These are phyloP conservation scores for Ophiostoma quercus DNA, from an alignment of 2,329 filamentous ascomycete species.

Conservation along the genomic window DNA sequence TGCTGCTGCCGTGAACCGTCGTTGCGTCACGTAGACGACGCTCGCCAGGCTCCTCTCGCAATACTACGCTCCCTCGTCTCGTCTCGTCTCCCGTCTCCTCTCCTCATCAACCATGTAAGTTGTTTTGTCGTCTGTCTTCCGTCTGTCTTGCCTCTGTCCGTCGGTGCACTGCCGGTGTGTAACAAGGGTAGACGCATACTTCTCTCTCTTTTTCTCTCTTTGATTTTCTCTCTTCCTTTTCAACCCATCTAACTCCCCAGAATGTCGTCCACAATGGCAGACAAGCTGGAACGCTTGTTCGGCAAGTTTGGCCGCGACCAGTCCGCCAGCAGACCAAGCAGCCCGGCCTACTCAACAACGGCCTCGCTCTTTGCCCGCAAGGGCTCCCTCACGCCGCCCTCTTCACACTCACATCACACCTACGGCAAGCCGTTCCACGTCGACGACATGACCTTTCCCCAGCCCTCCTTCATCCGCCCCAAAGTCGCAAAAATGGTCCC, in stretches of 20 bases:
- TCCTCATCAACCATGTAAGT: neutral
- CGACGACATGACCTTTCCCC: constrained; percentile 39
- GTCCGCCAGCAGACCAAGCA: neutral
- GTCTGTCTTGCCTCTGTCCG: neutral
- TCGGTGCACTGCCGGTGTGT: neutral
- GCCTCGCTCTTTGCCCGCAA: constrained; percentile 16
- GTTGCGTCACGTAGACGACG: constrained; percentile 17
- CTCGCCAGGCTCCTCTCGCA: neutral
- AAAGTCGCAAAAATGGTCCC: constrained; percentile 52
- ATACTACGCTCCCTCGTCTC: neutral
- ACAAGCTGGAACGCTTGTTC: constrained; percentile 7
- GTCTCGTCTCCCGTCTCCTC: neutral
- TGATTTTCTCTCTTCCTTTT: too few relatives aligned
- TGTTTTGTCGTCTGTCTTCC: neutral
- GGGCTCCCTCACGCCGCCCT: constrained; percentile 19
- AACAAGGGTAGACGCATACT: neutral
- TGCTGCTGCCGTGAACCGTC: constrained; percentile 17
- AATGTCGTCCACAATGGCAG: neutral
- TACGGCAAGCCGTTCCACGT: neutral
- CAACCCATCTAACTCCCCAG: neutral
- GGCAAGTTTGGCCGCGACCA: neutral
- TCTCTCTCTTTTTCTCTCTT: too few relatives aligned
- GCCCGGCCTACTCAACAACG: neutral
- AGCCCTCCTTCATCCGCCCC: constrained; percentile 52
- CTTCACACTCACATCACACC: neutral